Evolutionary conservation across 1,284 basidiomycete genomes (phyloP).

Genomic region (Cystobasidiaceae sp.): DNA sequence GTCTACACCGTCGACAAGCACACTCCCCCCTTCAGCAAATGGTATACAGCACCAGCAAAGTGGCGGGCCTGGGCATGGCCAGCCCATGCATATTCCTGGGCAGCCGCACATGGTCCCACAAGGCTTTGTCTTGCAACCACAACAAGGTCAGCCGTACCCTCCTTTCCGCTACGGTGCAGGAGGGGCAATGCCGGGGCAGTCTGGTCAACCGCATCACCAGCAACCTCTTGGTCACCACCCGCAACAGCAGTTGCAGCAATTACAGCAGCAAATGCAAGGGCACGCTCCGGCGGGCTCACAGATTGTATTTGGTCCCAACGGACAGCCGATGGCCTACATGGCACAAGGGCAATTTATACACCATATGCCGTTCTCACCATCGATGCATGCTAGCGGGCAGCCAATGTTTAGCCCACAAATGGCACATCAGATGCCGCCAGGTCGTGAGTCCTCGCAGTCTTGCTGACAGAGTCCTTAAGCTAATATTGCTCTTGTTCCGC

Average conservation of each 20-base stretch:
- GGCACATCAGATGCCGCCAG: constrained; percentile 6
- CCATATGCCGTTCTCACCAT: constrained; percentile 22
- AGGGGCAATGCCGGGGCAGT: not conserved
- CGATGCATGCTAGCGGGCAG: constrained; percentile 1
- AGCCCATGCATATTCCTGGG: no score
- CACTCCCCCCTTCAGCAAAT: not conserved
- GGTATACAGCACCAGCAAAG: no score
- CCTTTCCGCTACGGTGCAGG: constrained; percentile 2
- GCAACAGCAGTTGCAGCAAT: constrained; percentile 17
- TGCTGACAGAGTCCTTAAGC: not conserved
- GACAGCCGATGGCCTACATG: constrained; percentile 1
- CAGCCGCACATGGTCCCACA: constrained; percentile 27
- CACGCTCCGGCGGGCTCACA: not conserved
- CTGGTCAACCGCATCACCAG: constrained; percentile 3
- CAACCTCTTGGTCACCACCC: not conserved
- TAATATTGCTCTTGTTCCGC: not conserved
- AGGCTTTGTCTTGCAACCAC: constrained; percentile 14
- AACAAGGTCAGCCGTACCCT: constrained; percentile 8
- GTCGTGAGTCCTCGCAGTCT: constrained; percentile 15
- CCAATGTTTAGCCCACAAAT: constrained; percentile 27
- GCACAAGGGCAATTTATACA: not conserved
- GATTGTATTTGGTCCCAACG: constrained; percentile 13
- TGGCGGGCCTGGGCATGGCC: no score
- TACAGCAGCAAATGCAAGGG: constrained; percentile 8
- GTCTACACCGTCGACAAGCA: not conserved